Conservation (phyloP, 106 monocot genomes). For the Platanthera zijinensis region DNA sequence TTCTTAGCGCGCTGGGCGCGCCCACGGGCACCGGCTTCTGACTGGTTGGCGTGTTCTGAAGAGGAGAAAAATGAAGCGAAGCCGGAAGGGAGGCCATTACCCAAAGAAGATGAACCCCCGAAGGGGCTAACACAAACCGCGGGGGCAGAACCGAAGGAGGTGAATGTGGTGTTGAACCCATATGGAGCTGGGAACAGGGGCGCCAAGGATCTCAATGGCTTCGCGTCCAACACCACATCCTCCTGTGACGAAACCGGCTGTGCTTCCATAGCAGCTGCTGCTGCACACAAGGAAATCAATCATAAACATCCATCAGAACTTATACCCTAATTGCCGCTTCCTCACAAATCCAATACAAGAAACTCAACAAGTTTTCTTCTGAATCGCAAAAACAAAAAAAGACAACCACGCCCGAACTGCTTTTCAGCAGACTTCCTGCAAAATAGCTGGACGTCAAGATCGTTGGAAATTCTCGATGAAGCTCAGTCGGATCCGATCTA, state of each 20-base stretch:
- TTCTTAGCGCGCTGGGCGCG: not conserved
- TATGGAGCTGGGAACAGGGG: slow-evolving; percentile 73
- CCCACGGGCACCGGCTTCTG: not conserved
- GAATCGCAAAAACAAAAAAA: too few relatives aligned
- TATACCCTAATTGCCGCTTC: not conserved
- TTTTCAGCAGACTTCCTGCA: too few relatives aligned
- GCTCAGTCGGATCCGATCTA: not conserved
- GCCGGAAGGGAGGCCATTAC: not conserved
- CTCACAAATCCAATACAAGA: not conserved
- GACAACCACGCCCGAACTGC: too few relatives aligned
- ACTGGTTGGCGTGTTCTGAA: not conserved
- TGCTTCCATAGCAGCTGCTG: slow-evolving; percentile 7
- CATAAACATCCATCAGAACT: not conserved
- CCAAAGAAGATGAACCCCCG: slow-evolving; percentile 1
- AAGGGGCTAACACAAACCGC: slow-evolving; percentile 51
- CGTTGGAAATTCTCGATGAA: not conserved
- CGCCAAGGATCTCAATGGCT: slow-evolving; percentile 56
- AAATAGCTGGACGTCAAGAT: too few relatives aligned
- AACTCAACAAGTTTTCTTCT: too few relatives aligned
- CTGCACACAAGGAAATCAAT: not conserved
- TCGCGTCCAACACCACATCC: slow-evolving; percentile 41
- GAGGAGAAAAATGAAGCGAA: not conserved
- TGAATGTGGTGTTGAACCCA: slow-evolving; percentile 28
- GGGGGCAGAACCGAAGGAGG: slow-evolving; percentile 28
- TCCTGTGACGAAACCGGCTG: slow-evolving; percentile 1